These are phyloP conservation scores for Emmonsia crescens DNA, from an alignment of 2,329 filamentous ascomycete genomes.

Conservation along the genomic window DNA sequence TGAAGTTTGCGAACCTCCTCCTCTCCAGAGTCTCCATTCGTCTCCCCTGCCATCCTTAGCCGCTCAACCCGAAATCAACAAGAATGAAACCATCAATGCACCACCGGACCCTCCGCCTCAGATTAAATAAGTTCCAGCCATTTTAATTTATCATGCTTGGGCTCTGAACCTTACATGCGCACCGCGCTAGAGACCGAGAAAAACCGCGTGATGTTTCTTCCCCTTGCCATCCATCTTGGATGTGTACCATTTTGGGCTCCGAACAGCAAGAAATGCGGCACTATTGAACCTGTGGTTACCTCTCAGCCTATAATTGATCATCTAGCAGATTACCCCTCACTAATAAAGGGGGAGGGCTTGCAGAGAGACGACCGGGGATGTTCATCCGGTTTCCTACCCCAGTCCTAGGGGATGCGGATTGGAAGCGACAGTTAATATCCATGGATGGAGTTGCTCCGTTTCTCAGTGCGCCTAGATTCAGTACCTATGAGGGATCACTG, in stretches of 20 bases:
- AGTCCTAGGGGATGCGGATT: too few species aligned
- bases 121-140: not conserved
- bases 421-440: too few species aligned
- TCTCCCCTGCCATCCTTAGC: too few species aligned
- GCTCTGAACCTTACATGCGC: not conserved
- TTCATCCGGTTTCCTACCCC: too few species aligned
- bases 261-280: not conserved
- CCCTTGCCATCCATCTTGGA: not conserved
- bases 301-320: not conserved
- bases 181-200: not conserved
- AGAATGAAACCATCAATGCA: too few species aligned
- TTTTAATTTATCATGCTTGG: not conserved
- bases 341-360: not conserved
- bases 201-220: not conserved
- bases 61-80: too few species aligned
- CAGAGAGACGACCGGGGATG: not conserved
- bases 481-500: too few species aligned
- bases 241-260: not conserved
- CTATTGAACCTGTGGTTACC: not conserved
- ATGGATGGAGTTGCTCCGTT: too few species aligned
- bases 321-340: not conserved
- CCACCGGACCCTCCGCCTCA: too few species aligned
- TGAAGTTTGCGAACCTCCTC: too few species aligned
- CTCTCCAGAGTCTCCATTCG: too few species aligned
- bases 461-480: too few species aligned